These are phyloP conservation scores for Zoysia matrella DNA, from an alignment of 202 grass and related monocot genomes.

Conservation along the genomic window DNA sequence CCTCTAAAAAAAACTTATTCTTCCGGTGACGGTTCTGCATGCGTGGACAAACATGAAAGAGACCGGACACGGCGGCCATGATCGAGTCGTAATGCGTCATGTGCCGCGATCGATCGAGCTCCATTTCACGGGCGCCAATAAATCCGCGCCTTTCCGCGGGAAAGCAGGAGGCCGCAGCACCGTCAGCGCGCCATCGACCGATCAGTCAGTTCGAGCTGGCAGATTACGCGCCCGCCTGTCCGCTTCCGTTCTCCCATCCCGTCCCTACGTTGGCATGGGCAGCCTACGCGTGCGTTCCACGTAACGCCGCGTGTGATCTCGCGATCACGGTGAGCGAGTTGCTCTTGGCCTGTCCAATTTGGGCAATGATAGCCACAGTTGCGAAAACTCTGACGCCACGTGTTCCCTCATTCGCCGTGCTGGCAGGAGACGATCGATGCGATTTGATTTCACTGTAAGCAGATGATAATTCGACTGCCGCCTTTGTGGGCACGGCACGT, in stretches of 20 bases:
- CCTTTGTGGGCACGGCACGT: neutral
- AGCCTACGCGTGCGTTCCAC: too few species aligned
- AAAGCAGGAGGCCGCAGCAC: neutral
- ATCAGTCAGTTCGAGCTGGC: constrained; percentile 10
- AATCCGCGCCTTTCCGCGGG: neutral
- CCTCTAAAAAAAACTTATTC: neutral
- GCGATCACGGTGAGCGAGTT: too few species aligned
- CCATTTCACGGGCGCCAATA: constrained; percentile 17
- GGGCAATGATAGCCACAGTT: too few species aligned
- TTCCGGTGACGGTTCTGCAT: too few species aligned
- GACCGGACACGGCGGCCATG: neutral
- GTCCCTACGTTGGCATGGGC: too few species aligned
- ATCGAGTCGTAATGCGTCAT: constrained; percentile 1
- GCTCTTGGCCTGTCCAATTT: too few species aligned
- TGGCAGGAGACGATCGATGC: too few species aligned
- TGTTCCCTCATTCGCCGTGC: too few species aligned
- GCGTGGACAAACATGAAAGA: neutral
- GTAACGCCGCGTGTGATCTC: too few species aligned
- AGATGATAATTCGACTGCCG: too few species aligned
- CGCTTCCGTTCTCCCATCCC: neutral
- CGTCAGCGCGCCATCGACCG: neutral
- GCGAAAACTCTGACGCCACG: too few species aligned
- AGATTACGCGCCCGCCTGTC: neutral
- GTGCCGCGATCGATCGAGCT: neutral
- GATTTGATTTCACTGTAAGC: too few species aligned